Base-by-base conservation (phyloP, 306 rosid species). In the Pterocarpus macrocarpus region DNA sequence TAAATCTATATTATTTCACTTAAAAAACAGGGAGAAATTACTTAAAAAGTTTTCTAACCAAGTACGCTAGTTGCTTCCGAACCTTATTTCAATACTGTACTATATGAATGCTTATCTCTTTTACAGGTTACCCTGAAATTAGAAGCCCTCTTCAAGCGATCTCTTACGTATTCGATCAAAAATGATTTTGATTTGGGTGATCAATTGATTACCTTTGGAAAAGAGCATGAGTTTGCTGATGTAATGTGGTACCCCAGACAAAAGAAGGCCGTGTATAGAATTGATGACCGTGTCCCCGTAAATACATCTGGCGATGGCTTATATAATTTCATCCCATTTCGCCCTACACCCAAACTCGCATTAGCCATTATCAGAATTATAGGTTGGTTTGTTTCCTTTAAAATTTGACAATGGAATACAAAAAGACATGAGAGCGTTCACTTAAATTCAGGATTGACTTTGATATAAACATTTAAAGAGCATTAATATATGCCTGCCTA, bases 181-280 rank as follows among this genome's bases (percentile, higher is more conserved):
- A 44, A 76, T 58, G 97, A 92, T 69, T 64, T 52, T 0, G 91
- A 87, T 79, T 85, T 90, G 80, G 89, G 86, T 33, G 94, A 90
- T 65, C 56, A 87, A 83, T 74, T 86, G 30, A 12, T 73, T 8
- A 70, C 10, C 11, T 90, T 92, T 41, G 97, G 97, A 1, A 82
- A 47, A 39, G 47, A 82, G 8, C 91, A 92, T 33, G 94, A 92
- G 76, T 92, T 88, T 80, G 94, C 65, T 0, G 97, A 92, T 57
- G 74, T 92, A 16, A 15, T 55, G 9, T 90, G 97, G 97, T 92
- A 88, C 15, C 97, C 94, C 5, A 84, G 86, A 67, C 92, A 92
- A n/a, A 84, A 43, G 1, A 87, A 87, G 71, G 97, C 76, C 0
- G 45, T 86, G 8, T 92, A 90, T 58, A 85, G 94, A 47, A 39